A percentile compares a stretch with the other conserved stretches of the same genome.
Evolutionary conservation across 2,329 filamentous ascomycete species (phyloP).

Genomic region (Fusarium pininemorale): DNA sequence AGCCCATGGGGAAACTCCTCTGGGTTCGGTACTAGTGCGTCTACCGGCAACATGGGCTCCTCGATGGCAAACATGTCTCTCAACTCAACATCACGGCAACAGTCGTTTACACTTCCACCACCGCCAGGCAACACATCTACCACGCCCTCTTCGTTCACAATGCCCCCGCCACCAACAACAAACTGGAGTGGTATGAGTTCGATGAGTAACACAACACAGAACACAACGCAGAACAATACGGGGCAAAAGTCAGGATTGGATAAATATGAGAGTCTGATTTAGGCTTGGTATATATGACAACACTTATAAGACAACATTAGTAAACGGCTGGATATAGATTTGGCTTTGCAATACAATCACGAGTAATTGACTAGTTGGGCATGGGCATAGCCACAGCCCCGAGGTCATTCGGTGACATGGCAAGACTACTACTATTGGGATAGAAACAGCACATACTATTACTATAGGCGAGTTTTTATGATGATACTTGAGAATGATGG

Average conservation of each 20-base stretch:
- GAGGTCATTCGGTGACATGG: background rate
- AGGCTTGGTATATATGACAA: conserved; percentile 22
- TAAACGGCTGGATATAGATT: background rate
- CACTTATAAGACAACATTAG: background rate
- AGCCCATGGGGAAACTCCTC: conserved; percentile 60
- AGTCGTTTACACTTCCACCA: conserved; percentile 68
- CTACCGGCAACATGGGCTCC: conserved; percentile 47
- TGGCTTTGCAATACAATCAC: background rate
- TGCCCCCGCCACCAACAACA: conserved; percentile 53
- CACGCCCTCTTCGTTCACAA: conserved; percentile 55
- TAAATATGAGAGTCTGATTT: conserved; percentile 74
- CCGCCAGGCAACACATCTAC: conserved; percentile 53
- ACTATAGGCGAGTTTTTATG: background rate
- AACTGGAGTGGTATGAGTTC: conserved; percentile 38
- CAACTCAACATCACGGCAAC: conserved; percentile 51
- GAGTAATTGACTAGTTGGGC: background rate
- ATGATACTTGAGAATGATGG: background rate
- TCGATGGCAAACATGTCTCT: conserved; percentile 61
- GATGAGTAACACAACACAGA: background rate
- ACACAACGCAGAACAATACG: conserved; percentile 33
- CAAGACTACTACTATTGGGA: background rate
- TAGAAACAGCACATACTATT: background rate
- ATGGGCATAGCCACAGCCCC: background rate
- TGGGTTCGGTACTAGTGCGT: conserved; percentile 39
- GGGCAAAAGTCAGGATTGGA: conserved; percentile 65